Base-by-base conservation (phyloP, 768 basidiomycete species). In the Russula lepida region DNA sequence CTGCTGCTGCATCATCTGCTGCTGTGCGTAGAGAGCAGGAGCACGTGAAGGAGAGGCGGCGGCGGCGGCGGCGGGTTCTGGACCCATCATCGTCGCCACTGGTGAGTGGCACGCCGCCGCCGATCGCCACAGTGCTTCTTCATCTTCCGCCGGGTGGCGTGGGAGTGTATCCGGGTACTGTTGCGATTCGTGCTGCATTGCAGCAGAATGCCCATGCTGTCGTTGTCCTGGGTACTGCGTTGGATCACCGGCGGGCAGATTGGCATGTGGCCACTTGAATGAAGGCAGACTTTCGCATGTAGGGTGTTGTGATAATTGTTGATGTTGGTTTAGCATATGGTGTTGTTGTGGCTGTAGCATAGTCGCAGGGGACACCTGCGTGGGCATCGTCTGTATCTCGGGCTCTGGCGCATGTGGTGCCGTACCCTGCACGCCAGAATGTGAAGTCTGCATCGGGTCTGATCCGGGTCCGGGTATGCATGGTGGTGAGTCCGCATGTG, bases 251-350 rank as follows among this genome's bases (percentile, higher is more conserved):
- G 39, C 30, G 7, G 46, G 8, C 27, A 37, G 12, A 19, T 50
- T 32, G 49, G 49, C 4, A 4, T 47, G 59, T 6, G 46, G 11
- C 59, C 54, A 56, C 47, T 56, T 39, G 9, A 49, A 37, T 19
- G 48, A 15, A 23, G 53, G 54, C 27, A 41, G n/a, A 41, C 23
- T 30, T 32, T 49, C 59, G 44, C 27, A 33, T 6, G 39, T 32
- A 23, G 54, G 48, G 25, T 28, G 51, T 39, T 50, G 55, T n/a
- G 39, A 44, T 17, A 37, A 51, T 32, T 37, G 33, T 15, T 35
- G 33, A 0, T 56, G 63, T 47, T 64, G 64, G n/a, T 41, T 48
- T 41, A 41, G 32, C n/a, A 30, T 32, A n/a, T 58, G 60, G 37
- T 56, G 54, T 50, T 52, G 50, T 9, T 52, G 59, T 27, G 48